Base-by-base conservation (phyloP, 805 yeast genomes). In the Ogataea saltuana region DNA sequence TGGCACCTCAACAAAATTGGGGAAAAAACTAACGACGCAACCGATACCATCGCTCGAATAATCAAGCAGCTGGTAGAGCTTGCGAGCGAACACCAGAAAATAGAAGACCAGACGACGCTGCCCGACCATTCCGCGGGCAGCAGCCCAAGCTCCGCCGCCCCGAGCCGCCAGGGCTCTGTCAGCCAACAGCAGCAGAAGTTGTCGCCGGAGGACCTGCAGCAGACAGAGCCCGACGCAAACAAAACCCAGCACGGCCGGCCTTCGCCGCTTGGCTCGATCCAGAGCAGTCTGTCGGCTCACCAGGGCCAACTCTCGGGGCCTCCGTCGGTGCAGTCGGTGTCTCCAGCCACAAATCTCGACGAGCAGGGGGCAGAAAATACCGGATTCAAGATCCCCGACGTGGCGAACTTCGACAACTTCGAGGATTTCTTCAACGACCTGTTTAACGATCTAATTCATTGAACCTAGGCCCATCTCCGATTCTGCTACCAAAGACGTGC, bases 1-100 rank as follows among this genome's bases (percentile, higher is more conserved):
- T 80, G 83, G 83, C 80, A 76, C 49, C 58, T 80, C 47, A 77
- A 74, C 46, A 71, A 76, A 21, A 72, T 76, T 46, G 83, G 83
- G 2, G 81, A 76, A 45, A 70, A 71, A 43, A 68, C 70, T 52
- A 78, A 76, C 49, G 83, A 78, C 54, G 81, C 80, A 3, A 78
- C 83, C 0, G 81, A 75, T 44, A 76, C 80, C 4, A 79, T 80
- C 28, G 82, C 83, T 2, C 70, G 70, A 40, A 74, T 80, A 36
- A 72, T 80, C 36, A 72, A 72, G 50, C 68, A 73, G 20, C 59
- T 80, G 20, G 76, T 78, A 20, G 80, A 75, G 39, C 60, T 67
- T 2, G 72, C 76, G 7, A 65, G 61, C 43, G 58, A 55, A 11
- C 48, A 50, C 28, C 56, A 59, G 29, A 51, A 41, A 8, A 15